Evolutionary conservation across 1,284 basidiomycete species (phyloP).

Genomic region (Spongispora temasekensis): DNA sequence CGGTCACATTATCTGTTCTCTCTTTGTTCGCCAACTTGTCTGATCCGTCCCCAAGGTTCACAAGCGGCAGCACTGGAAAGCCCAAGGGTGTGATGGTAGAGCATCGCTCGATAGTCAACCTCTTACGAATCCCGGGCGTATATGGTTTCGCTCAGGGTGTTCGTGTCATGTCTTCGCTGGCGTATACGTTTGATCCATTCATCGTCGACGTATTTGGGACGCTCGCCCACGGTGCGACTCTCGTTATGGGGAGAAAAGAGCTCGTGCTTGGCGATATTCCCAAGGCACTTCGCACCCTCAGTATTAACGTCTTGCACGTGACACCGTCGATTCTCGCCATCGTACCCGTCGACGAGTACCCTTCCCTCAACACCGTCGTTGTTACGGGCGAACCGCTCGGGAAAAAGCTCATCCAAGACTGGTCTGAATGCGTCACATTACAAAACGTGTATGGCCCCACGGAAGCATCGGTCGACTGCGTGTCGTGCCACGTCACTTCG

Average conservation of each 20-base stretch:
- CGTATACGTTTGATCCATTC: constrained; percentile 36
- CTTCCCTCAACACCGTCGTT: constrained; percentile 28
- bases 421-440: constrained; percentile 28
- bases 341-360: constrained; percentile 28
- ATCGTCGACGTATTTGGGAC: constrained; percentile 31
- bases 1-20: neutral
- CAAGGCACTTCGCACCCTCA: constrained; percentile 28
- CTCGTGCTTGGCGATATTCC: constrained; percentile 34
- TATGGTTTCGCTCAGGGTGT: constrained; percentile 26
- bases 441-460: constrained; percentile 40
- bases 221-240: constrained; percentile 29
- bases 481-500: constrained; percentile 30
- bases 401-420: constrained; percentile 32
- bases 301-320: constrained; percentile 29
- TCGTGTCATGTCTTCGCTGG: constrained; percentile 32
- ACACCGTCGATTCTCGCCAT: constrained; percentile 32
- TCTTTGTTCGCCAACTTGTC: neutral
- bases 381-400: constrained; percentile 33
- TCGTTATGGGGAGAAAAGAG: constrained; percentile 34
- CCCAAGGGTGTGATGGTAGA: constrained; percentile 35
- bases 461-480: constrained; percentile 34
- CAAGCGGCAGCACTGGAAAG: constrained; percentile 30
- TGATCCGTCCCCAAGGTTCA: constrained; percentile 25
- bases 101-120: constrained; percentile 36
- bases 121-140: constrained; percentile 26